Conservation (phyloP, 768 basidiomycete species). For the Scleroderma bovista region DNA sequence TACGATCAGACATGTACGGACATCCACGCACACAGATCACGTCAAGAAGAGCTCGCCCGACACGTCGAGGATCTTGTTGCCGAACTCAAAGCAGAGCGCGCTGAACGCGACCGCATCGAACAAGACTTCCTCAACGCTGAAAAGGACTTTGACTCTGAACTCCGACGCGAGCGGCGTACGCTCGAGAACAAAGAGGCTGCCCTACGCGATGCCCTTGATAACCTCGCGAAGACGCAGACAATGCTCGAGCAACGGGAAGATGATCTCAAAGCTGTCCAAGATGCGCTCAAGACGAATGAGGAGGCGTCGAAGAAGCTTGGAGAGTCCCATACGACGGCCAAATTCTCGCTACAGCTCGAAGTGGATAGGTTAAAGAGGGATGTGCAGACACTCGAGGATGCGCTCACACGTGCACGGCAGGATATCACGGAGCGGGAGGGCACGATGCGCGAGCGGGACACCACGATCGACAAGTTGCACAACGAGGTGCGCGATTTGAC, state of each 20-base stretch:
- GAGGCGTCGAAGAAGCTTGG: conserved; percentile 74
- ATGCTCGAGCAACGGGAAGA: conserved; percentile 66
- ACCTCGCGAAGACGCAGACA: conserved; percentile 56
- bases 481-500: conserved; percentile 78
- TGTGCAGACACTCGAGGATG: conserved; percentile 72
- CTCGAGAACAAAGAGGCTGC: conserved; percentile 69
- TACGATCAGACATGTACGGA: conserved; percentile 63
- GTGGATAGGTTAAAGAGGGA: conserved; percentile 83
- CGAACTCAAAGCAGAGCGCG: conserved; percentile 55
- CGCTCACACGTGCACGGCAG: conserved; percentile 62
- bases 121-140: conserved; percentile 52
- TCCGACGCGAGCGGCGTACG: conserved; percentile 54
- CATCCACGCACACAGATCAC: conserved; percentile 58
- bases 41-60: conserved; percentile 72
- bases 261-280: conserved; percentile 71
- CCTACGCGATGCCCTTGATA: conserved; percentile 55
- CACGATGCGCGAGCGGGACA: conserved; percentile 63
- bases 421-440: conserved; percentile 67
- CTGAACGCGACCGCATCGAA: conserved; percentile 49
- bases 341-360: conserved; percentile 86
- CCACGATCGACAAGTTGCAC: conserved; percentile 68
- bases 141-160: conserved; percentile 56
- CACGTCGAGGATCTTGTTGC: conserved; percentile 69
- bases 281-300: conserved; percentile 65
- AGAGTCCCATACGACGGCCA: conserved; percentile 76